phyloP scores from a whole-genome alignment of 2,329 filamentous ascomycete genomes.

The Tolypocladium album region DNA sequence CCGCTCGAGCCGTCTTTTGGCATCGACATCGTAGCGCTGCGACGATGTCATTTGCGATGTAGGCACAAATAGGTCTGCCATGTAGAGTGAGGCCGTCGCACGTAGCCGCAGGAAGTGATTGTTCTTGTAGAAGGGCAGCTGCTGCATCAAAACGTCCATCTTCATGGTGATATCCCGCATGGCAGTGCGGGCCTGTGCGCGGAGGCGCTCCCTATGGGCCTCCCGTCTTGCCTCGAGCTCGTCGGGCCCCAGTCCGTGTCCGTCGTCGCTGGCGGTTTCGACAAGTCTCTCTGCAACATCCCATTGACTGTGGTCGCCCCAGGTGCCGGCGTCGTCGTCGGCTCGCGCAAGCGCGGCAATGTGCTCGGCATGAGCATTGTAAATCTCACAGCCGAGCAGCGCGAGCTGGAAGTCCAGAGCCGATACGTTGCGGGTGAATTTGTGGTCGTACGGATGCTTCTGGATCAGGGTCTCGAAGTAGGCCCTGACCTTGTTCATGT shows the following conservation, averaged over 20 bases:
- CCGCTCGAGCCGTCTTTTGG: slow-evolving; percentile 16
- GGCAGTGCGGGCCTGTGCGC: slow-evolving; percentile 40
- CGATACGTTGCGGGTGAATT: slow-evolving; percentile 46
- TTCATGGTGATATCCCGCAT: slow-evolving; percentile 54
- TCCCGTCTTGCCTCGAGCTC: slow-evolving; percentile 8
- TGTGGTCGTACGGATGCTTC: slow-evolving; percentile 60
- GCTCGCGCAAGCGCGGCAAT: slow-evolving; percentile 25
- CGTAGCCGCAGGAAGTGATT: slow-evolving; percentile 57
- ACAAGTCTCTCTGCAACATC: slow-evolving; percentile 14
- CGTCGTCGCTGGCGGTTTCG: not conserved
- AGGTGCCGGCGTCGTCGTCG: not conserved
- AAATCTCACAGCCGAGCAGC: slow-evolving; percentile 73
- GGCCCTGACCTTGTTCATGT: slow-evolving; percentile 31
- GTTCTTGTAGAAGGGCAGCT: slow-evolving; percentile 59
- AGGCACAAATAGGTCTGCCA: slow-evolving; percentile 54
- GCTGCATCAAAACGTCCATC: slow-evolving; percentile 61
- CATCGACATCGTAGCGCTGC: slow-evolving; percentile 10
- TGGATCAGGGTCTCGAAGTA: slow-evolving; percentile 75
- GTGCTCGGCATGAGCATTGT: slow-evolving; percentile 56
- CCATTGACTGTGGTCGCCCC: not conserved
- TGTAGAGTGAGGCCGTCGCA: slow-evolving; percentile 65
- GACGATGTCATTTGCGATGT: slow-evolving; percentile 10
- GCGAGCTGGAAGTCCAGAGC: slow-evolving; percentile 73
- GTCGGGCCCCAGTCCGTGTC: slow-evolving; percentile 3
- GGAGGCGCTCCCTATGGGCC: slow-evolving; percentile 27